Evolutionary conservation across 257 asterid species (phyloP).

Genomic region (Solanum lycopersicoides): DNA sequence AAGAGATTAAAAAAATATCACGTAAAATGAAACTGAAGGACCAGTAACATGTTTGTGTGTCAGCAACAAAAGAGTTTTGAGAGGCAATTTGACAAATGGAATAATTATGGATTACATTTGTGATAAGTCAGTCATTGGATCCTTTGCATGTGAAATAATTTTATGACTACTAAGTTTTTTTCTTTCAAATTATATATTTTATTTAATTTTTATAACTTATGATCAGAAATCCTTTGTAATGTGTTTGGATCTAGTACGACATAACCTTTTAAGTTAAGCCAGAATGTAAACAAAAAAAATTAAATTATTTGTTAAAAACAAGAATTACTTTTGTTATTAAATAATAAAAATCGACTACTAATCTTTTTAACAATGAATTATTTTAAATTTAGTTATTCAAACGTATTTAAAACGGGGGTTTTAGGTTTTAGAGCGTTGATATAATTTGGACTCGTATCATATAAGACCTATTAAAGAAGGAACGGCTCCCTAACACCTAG

Average conservation of each 20-base stretch:
- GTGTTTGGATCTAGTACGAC: neutral
- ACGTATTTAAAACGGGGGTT: neutral
- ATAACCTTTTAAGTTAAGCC: neutral
- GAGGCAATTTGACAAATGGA: conserved; percentile 9
- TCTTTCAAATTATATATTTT: neutral
- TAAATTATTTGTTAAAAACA: neutral
- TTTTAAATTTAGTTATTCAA: neutral
- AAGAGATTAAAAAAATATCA: too few relatives aligned
- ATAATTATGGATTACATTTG: conserved; percentile 14
- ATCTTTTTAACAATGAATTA: neutral
- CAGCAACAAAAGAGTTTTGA: neutral
- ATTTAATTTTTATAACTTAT: neutral
- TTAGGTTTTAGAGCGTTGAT: neutral
- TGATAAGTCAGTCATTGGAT: conserved; percentile 39
- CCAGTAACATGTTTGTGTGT: neutral
- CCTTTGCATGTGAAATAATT: conserved; percentile 43
- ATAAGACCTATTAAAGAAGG: neutral
- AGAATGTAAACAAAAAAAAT: neutral
- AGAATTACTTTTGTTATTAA: neutral
- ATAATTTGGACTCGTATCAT: neutral
- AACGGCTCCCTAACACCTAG: neutral
- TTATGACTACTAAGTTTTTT: neutral
- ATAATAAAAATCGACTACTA: neutral
- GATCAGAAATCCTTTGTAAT: neutral
- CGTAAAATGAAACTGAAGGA: too few relatives aligned